Percentiles rank a stretch among this genome's conserved stretches.
phyloP scores from a whole-genome alignment of 495 filamentous ascomycete genomes.

The Penicillium simplicissimum region DNA sequence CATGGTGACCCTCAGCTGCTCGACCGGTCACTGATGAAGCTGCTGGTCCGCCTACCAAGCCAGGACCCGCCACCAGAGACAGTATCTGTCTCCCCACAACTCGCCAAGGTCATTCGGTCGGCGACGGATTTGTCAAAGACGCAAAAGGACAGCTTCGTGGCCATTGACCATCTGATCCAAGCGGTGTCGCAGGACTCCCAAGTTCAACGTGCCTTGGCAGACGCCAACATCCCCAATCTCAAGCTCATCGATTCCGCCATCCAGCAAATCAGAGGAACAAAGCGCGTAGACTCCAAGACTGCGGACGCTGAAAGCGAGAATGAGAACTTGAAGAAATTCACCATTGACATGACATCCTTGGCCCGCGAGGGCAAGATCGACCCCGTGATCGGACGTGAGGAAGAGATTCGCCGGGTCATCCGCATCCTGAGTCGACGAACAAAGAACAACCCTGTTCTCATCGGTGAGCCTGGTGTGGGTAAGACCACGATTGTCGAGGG shows the following conservation, averaged over 20 bases:
- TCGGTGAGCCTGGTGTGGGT: constrained; percentile 95
- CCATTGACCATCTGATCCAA: constrained; percentile 89
- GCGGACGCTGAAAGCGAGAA: constrained; percentile 88
- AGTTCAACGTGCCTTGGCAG: constrained; percentile 72
- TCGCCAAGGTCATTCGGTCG: constrained; percentile 76
- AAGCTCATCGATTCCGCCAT: constrained; percentile 88
- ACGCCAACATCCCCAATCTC: constrained; percentile 87
- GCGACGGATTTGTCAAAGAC: constrained; percentile 92
- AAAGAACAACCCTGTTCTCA: constrained; percentile 97
- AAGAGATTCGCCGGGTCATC: constrained; percentile 93
- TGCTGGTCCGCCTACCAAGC: constrained; percentile 82
- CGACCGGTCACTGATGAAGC: constrained; percentile 87
- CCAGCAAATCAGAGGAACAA: constrained; percentile 85
- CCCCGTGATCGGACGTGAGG: constrained; percentile 95
- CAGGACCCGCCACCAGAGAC: constrained; percentile 93
- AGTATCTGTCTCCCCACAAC: constrained; percentile 74
- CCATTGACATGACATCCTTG: constrained; percentile 93
- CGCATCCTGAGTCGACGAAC: constrained; percentile 90
- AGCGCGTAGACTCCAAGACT: constrained; percentile 89
- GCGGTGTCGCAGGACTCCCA: constrained; percentile 75
- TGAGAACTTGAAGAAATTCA: constrained; percentile 95
- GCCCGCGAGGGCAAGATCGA: constrained; percentile 97
- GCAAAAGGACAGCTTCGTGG: constrained; percentile 92
- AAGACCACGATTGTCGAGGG: constrained; percentile 99
- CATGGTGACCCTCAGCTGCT: constrained; percentile 89